Evolutionary conservation across 208 protist species (phyloP), one percentile per base, ranked within the genome.

Genomic region (Trypanosoma lewisi): DNA sequence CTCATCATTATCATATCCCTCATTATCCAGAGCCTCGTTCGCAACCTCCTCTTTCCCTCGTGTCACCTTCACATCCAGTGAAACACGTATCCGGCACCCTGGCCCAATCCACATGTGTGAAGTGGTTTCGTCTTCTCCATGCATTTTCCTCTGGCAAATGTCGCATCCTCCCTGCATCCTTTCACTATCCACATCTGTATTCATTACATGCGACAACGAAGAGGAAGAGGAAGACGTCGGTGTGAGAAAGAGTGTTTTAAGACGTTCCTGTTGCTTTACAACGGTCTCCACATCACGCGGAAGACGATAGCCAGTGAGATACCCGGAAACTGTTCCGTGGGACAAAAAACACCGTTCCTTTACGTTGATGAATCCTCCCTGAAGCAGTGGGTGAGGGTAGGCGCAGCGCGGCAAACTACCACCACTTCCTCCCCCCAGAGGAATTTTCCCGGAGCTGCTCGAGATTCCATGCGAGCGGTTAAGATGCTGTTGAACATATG

Each of bases 401-500:
- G 65, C 65, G 52, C 65, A 71, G 7, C n/a, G 44, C 12, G 65
- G 56, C 16, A 71, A 41, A 21, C 11, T 36, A 4, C 23, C 47
- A 8, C 31, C 34, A 2, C 0, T 25, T 4, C 31, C 48, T 1
- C 12, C 31, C 5, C 41, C 47, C 7, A 61, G 25, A 31, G 23
- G 17, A 33, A 63, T 57, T 12, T 34, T 57, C 5, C 14, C 30
- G 0, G 42, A 1, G 9, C 11, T 21, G n/a, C 58, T 47, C 17
- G 31, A 31, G 44, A 31, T 19, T 37, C 36, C 21, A 16, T 21
- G 9, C 11, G 37, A n/a, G 41, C 55, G 19, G 30, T 60, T 33
- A 3, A 64, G 6, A 31, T 60, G 59, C 30, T 71, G 36, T 45
- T 49, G 44, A 21, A 87, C 41, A 37, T 87, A 83, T 14, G 68